Base-by-base conservation (phyloP, 78 protist species). In the Guillardia theta region DNA sequence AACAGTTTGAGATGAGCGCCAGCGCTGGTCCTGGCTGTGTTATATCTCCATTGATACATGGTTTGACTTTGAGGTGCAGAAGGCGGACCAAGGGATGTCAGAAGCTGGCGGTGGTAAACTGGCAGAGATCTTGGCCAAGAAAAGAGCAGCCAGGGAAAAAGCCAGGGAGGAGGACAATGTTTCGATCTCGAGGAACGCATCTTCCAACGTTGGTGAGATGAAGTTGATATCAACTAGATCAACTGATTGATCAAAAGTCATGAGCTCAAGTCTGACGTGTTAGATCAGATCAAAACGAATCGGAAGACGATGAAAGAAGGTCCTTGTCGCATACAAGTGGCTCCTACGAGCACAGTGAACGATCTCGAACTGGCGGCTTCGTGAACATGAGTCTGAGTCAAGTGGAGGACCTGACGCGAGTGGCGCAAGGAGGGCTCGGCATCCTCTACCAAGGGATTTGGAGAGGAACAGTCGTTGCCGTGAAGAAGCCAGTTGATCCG, bases 401-500 rank as follows among this genome's bases (percentile, higher is more conserved):
- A n/a, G n/a, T n/a, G n/a, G n/a, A n/a, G n/a, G n/a, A n/a, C n/a
- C n/a, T 58, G 70, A 58, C 70, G 70, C 70, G 27, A 30, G 70
- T 58, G 6, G 70, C 70, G 27, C 70, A 58, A 30, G 70, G 70
- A 1, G 70, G 70, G 27, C 70, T 58, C 70, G 70, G 70, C 27
- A 30, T 58, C 70, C 27, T 58, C 39, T 58, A 58, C 70, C 70
- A 30, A 24, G 70, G 39, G 70, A 27, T 27, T 30, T 58, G 70
- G 70, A 24, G 70, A 3, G 70, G 70, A 27, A 58, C 70, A 58
- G 70, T 27, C 4, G 70, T 58, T 1, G 70, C 70, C 39, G 70
- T 80, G 36, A 80, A 80, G 90, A 80, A 80, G 90, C 90, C 90
- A 19, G 90, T 80, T 0, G 90, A 80, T 48, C 90, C 90, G 18